These are phyloP conservation scores for Durusdinium trenchii DNA, from an alignment of 73 alveolate species.

Conservation along the genomic window DNA sequence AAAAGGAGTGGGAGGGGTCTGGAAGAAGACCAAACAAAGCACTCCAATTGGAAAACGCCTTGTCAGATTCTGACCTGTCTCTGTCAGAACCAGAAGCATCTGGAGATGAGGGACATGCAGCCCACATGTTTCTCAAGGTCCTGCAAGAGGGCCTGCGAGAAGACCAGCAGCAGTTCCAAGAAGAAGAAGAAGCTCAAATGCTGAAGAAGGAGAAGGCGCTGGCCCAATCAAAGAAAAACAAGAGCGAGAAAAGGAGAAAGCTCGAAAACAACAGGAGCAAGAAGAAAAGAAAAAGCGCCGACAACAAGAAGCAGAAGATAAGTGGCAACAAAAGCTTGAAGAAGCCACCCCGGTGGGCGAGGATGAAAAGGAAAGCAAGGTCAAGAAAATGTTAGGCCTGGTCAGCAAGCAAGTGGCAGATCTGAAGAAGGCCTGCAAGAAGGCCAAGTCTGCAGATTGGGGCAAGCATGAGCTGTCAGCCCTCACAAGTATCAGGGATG, in stretches of 20 bases:
- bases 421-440: conserved; percentile 11
- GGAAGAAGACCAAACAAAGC: neutral
- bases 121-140: neutral
- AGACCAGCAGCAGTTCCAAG: too few relatives aligned
- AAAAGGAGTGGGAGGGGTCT: too few relatives aligned
- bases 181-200: too few relatives aligned
- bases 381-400: neutral
- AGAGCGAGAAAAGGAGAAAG: neutral
- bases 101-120: neutral
- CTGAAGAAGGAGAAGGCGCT: too few relatives aligned
- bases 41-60: neutral
- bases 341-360: conserved; percentile 21
- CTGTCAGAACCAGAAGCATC: neutral
- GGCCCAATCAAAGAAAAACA: too few relatives aligned
- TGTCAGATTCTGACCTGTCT: neutral
- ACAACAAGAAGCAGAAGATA: neutral
- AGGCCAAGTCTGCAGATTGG: neutral
- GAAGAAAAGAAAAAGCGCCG: neutral
- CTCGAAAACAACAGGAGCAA: neutral
- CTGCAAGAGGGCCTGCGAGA: neutral
- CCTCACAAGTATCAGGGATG: neutral
- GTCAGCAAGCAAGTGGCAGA: conserved; percentile 8
- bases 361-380: neutral
- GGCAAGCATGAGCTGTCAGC: neutral
- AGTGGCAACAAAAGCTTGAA: neutral